phyloP scores from a whole-genome alignment of 306 rosid species.

The Sicyos edulis region DNA sequence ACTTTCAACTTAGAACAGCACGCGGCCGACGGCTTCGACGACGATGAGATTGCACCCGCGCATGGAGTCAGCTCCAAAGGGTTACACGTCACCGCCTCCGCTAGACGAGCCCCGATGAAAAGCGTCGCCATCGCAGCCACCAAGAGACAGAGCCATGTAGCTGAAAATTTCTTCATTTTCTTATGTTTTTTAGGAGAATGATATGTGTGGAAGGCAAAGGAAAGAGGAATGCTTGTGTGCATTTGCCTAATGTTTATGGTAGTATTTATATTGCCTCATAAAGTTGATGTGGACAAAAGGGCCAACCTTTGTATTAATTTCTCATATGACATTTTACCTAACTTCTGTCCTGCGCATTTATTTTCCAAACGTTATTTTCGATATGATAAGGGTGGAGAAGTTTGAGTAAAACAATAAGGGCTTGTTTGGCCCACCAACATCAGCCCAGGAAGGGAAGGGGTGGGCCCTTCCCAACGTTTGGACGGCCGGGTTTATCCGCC shows the following conservation, averaged over 20 bases:
- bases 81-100: slow-evolving; percentile 19
- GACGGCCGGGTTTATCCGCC: too few relatives aligned
- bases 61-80: slow-evolving; percentile 27
- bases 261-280: background rate
- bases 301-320: background rate
- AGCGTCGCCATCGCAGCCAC: background rate
- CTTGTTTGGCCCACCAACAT: too few relatives aligned
- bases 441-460: too few relatives aligned
- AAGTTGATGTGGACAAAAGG: background rate
- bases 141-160: background rate
- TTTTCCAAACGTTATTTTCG: too few relatives aligned
- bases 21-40: slow-evolving; percentile 24
- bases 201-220: background rate
- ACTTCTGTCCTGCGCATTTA: background rate
- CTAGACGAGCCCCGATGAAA: background rate
- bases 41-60: background rate
- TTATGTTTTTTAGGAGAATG: background rate
- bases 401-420: too few relatives aligned
- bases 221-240: background rate
- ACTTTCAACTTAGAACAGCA: slow-evolving; percentile 40
- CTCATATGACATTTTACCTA: background rate
- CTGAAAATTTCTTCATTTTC: background rate
- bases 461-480: too few relatives aligned
- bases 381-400: too few relatives aligned
- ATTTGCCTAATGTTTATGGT: background rate